phyloP scores from a whole-genome alignment of 2,329 filamentous ascomycete genomes.

The Trichoderma citrinoviride region DNA sequence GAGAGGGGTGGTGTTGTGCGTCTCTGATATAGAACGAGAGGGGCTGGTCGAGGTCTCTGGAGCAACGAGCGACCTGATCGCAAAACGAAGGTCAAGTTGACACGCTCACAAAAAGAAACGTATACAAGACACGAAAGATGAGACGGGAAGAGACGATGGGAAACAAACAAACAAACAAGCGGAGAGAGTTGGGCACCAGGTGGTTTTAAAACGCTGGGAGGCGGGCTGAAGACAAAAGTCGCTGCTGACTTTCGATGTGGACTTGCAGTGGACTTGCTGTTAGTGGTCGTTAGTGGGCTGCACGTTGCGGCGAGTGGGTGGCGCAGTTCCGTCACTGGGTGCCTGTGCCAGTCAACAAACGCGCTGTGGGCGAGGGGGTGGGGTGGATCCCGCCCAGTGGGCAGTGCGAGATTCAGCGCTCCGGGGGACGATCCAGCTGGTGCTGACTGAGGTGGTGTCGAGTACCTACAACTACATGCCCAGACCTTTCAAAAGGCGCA shows the following conservation, averaged over 20 bases:
- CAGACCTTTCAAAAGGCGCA: neutral
- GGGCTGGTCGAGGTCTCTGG: neutral
- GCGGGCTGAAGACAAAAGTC: slow-evolving; percentile 3
- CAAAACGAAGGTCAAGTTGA: slow-evolving; percentile 15
- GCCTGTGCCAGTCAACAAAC: neutral
- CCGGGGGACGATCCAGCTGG: neutral
- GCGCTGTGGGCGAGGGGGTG: slow-evolving; percentile 2
- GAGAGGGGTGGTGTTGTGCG: neutral
- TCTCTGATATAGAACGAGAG: slow-evolving; percentile 1
- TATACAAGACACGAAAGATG: neutral
- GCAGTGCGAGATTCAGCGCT: slow-evolving; percentile 15
- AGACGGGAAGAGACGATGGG: slow-evolving; percentile 12
- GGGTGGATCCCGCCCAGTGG: neutral
- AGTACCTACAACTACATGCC: no score
- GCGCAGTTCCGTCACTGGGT: slow-evolving; percentile 15
- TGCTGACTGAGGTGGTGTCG: neutral
- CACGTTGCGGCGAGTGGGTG: slow-evolving; percentile 19
- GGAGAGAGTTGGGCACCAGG: slow-evolving; percentile 15
- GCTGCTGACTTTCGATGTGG: neutral
- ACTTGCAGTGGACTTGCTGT: no score
- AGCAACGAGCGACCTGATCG: neutral
- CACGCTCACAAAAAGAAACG: neutral
- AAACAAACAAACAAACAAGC: neutral
- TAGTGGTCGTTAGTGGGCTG: slow-evolving; percentile 1
- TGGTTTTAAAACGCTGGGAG: slow-evolving; percentile 19